Evolutionary conservation across 345 rosid genomes (phyloP).

Genomic region (Odontarrhena argentea): DNA sequence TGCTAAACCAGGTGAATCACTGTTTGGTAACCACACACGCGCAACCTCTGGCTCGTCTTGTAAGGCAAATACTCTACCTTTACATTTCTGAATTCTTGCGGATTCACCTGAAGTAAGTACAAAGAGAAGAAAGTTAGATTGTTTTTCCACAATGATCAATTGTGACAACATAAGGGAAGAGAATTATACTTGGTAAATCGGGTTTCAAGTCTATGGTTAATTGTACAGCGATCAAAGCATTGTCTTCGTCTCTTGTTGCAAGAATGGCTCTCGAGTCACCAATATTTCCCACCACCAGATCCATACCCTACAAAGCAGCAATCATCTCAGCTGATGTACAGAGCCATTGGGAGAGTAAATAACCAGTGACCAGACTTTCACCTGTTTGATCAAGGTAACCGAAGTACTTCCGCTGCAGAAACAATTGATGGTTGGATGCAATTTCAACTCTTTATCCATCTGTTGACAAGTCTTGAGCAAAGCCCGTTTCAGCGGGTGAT

Average conservation of each 20-base stretch:
- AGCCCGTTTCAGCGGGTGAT: slow-evolving; percentile 62
- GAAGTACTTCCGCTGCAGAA: slow-evolving; percentile 98
- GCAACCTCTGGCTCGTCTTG: slow-evolving; percentile 98
- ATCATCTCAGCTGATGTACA: neutral
- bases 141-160: slow-evolving; percentile 9
- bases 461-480: slow-evolving; percentile 72
- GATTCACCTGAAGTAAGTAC: slow-evolving; percentile 63
- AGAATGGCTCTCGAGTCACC: slow-evolving; percentile 95
- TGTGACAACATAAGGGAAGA: slow-evolving; percentile 33
- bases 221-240: slow-evolving; percentile 66
- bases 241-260: slow-evolving; percentile 66
- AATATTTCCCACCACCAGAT: slow-evolving; percentile 75
- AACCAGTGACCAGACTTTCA: slow-evolving; percentile 28
- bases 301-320: slow-evolving; percentile 59
- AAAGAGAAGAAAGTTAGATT: slow-evolving; percentile 22
- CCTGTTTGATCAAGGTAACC: slow-evolving; percentile 87
- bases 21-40: slow-evolving; percentile 93
- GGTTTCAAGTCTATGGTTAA: slow-evolving; percentile 96
- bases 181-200: slow-evolving; percentile 78
- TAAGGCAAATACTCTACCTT: slow-evolving; percentile 92
- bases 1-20: slow-evolving; percentile 91
- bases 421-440: slow-evolving; percentile 83
- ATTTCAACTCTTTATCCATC: slow-evolving; percentile 83
- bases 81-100: slow-evolving; percentile 83
- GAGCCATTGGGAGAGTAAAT: slow-evolving; percentile 15